Evolutionary conservation across 2,329 filamentous ascomycete genomes (phyloP).

Genomic region (Neofusicoccum ribis): DNA sequence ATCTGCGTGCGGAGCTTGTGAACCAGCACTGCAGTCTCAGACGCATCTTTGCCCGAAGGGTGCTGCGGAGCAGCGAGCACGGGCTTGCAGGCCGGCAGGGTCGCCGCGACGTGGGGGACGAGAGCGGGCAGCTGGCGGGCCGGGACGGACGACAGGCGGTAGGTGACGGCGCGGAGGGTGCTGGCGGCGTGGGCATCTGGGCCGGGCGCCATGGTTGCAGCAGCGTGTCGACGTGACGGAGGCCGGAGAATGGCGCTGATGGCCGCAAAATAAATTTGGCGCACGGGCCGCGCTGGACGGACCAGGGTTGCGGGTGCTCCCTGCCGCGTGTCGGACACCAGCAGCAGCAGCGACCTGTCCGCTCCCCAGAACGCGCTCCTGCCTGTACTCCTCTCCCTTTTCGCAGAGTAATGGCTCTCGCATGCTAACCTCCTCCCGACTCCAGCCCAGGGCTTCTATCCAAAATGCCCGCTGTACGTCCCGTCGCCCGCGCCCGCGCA

Average conservation of each 20-base stretch:
- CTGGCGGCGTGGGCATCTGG: constrained; percentile 3
- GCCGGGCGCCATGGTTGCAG: constrained; percentile 11
- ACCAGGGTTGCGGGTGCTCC: constrained; percentile 15
- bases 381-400: constrained; percentile 5
- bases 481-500: not conserved
- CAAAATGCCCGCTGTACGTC: constrained; percentile 17
- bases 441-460: constrained; percentile 5
- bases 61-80: constrained; percentile 63
- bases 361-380: constrained; percentile 15
- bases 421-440: not conserved
- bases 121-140: constrained; percentile 72
- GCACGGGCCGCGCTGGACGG: constrained; percentile 1
- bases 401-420: not conserved
- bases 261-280: constrained; percentile 10
- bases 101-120: constrained; percentile 65
- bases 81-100: constrained; percentile 55
- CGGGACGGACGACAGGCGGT: constrained; percentile 69
- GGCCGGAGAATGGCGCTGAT: not conserved
- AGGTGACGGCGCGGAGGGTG: constrained; percentile 53
- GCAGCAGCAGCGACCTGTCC: constrained; percentile 5
- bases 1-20: constrained; percentile 82
- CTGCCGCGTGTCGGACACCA: constrained; percentile 14
- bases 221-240: not conserved
- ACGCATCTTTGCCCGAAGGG: constrained; percentile 60
- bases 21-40: constrained; percentile 68